Evolutionary conservation across 2,329 filamentous ascomycete genomes (phyloP).

Genomic region (Dothideomycetidae sp.): DNA sequence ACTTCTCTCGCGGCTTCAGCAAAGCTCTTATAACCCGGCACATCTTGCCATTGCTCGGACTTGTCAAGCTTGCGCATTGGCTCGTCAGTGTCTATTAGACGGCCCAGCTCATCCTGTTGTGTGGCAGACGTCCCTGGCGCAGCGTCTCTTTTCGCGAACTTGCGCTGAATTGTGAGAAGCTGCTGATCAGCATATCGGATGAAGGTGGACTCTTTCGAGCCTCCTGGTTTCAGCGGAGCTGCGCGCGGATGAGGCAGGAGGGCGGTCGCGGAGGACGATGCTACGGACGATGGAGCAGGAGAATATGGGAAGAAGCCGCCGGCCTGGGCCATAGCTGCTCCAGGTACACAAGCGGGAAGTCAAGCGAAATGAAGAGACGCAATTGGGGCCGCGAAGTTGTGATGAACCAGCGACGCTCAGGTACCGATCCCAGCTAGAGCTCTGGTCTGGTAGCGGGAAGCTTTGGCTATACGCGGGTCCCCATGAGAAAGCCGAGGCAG

Average conservation of each 20-base stretch:
- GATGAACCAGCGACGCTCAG: neutral
- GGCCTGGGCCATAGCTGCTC: constrained; percentile 1
- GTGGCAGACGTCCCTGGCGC: constrained; percentile 13
- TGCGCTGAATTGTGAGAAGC: constrained; percentile 36
- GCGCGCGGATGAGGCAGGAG: constrained; percentile 39
- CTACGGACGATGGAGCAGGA: constrained; percentile 35
- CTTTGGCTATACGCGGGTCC: too few relatives aligned
- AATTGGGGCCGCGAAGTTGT: neutral
- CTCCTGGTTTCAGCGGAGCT: constrained; percentile 40
- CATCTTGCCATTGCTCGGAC: constrained; percentile 25
- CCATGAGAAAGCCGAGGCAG: neutral
- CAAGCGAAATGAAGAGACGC: constrained; percentile 1
- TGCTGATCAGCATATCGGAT: constrained; percentile 43
- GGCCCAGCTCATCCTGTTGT: constrained; percentile 11
- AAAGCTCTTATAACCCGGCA: constrained; percentile 46
- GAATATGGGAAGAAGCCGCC: constrained; percentile 34
- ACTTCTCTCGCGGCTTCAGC: constrained; percentile 59
- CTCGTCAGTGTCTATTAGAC: constrained; percentile 12
- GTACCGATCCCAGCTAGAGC: too few relatives aligned
- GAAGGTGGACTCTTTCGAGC: constrained; percentile 43
- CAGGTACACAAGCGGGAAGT: constrained; percentile 1
- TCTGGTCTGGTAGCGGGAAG: too few relatives aligned
- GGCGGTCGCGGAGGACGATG: constrained; percentile 25
- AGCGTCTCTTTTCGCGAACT: constrained; percentile 36
- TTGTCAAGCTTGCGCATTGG: constrained; percentile 17